Conservation (phyloP, 441 rosid species). For the Mallotus repandus region DNA sequence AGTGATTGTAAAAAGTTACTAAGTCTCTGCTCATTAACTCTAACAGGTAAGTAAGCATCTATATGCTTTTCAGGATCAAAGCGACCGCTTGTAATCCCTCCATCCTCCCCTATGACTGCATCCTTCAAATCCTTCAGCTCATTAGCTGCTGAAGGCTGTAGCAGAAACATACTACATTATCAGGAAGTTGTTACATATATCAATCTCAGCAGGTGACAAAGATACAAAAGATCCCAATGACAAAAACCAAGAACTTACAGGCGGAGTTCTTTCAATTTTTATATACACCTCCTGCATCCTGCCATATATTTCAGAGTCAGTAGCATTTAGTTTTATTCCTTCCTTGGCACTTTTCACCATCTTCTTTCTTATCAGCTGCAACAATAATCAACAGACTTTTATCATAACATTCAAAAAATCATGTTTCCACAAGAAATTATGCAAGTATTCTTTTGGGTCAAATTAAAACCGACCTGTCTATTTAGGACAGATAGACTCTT, state of each 20-base stretch:
- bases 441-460: background rate
- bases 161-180: background rate
- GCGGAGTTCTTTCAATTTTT: conserved; percentile 32
- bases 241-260: conserved; percentile 21
- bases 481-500: conserved; percentile 79
- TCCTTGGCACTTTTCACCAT: conserved; percentile 69
- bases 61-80: conserved; percentile 68
- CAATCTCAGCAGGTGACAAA: conserved; percentile 26
- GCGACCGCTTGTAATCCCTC: conserved; percentile 35
- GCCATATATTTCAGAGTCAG: conserved; percentile 59
- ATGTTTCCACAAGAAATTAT: background rate
- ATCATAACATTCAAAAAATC: conserved; percentile 3
- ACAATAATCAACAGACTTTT: background rate
- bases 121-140: conserved; percentile 61
- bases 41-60: conserved; percentile 66
- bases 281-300: conserved; percentile 40
- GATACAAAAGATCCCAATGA: background rate
- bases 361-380: conserved; percentile 64
- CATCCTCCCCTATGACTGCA: conserved; percentile 56
- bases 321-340: conserved; percentile 52
- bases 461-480: conserved; percentile 40
- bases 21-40: conserved; percentile 80
- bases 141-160: conserved; percentile 41
- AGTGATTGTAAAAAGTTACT: conserved; percentile 77
- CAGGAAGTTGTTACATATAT: background rate